phyloP scores from a whole-genome alignment of 805 yeast genomes.

The Sungouiella blattae region DNA sequence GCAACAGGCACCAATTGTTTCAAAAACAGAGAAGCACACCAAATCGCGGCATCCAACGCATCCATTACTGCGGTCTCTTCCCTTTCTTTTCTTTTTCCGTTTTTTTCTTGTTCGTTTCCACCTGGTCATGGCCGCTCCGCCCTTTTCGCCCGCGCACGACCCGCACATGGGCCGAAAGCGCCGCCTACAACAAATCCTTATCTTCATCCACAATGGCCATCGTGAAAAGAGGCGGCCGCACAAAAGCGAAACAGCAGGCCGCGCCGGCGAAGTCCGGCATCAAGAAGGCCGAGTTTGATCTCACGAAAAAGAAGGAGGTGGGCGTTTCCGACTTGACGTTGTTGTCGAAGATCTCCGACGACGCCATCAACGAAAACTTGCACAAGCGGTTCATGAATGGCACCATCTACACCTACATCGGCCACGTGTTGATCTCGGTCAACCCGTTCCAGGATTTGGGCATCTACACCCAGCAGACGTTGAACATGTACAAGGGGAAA shows the following conservation, averaged over 20 bases:
- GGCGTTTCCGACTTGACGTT: constrained; percentile 95
- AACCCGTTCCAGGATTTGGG: constrained; percentile 97
- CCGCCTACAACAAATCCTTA: too few relatives aligned
- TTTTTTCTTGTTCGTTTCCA: too few relatives aligned
- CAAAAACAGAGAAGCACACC: too few relatives aligned
- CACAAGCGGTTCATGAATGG: constrained; percentile 87
- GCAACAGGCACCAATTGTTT: too few relatives aligned
- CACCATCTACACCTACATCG: constrained; percentile 87
- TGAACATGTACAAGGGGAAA: constrained; percentile 80
- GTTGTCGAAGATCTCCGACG: constrained; percentile 84
- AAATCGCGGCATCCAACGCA: too few relatives aligned
- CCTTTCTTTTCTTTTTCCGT: too few relatives aligned
- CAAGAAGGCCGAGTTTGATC: constrained; percentile 87
- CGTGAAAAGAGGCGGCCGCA: constrained; percentile 70
- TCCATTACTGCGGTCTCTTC: too few relatives aligned
- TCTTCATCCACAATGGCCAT: constrained; percentile 69
- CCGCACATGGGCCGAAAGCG: too few relatives aligned
- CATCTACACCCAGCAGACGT: constrained; percentile 77
- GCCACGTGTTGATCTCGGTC: constrained; percentile 91
- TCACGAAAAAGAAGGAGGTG: constrained; percentile 89
- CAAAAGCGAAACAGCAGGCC: constrained; percentile 47
- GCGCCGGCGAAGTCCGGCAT: constrained; percentile 58
- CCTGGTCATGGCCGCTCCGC: not conserved
- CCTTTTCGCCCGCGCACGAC: not conserved
- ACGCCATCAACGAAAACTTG: constrained; percentile 86